Base-by-base conservation (phyloP, 805 yeast species). In the Metschnikowia cerradonensis region DNA sequence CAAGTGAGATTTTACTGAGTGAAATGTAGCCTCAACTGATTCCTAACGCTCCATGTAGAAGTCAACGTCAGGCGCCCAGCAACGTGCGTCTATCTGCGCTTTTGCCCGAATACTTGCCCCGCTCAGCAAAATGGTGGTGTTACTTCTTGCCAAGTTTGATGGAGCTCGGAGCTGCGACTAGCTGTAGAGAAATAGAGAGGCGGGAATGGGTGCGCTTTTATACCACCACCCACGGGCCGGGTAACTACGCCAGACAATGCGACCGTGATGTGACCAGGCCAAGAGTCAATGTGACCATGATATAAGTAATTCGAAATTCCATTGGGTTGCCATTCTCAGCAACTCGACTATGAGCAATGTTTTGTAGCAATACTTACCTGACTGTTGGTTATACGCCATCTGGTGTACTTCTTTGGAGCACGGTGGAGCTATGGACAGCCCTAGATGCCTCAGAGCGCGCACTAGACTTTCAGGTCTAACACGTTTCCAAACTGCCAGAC, bases 21-120 rank as follows among this genome's bases (percentile, higher is more conserved):
- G 38, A 45, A 47, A 48, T 58, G 59, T 58, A 55, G 60, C 61
- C 58, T 39, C 61, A 57, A 57, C 61, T 58, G 61, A 58, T 58
- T 58, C 61, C 61, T 56, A 57, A 53, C 60, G 59, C 48, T 55
- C 56, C 60, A 58, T 55, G 30, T 53, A 52, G 50, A 47, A 45
- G 60, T 58, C 61, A 57, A 53, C 61, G 60, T 50, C 61, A 53
- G 61, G 61, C 61, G 61, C 61, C 61, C 61, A 58, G 61, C 59
- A 58, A 57, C 60, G 61, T 58, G 61, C 60, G 39, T 53, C 48
- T 41, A 49, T 58, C 59, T 58, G 51, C 60, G 61, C 61, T 53
- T 57, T 37, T 47, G 59, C 60, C 60, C 52, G 52, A 33, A 33
- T 26, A 54, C 34, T 38, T 45, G 46, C 60, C 45, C 54, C 61